Conservation (phyloP, 208 protist genomes). For the Baffinella frigidus region DNA sequence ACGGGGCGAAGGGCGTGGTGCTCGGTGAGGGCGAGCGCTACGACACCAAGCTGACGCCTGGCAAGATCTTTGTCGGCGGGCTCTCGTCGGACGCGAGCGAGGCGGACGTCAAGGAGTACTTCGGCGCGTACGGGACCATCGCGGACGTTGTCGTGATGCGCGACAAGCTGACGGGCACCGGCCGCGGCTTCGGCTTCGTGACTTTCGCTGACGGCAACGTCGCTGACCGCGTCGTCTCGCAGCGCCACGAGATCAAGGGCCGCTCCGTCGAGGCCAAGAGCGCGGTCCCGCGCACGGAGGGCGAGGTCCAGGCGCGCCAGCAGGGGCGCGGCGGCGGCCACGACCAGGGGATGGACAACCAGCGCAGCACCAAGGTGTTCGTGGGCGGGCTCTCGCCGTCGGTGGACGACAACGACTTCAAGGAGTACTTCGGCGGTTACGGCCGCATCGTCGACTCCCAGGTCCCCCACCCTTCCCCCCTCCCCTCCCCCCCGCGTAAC, state of each 20-base stretch:
- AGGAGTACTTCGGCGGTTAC: neutral
- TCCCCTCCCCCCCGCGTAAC: neutral
- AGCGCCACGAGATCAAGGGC: slow-evolving; percentile 33
- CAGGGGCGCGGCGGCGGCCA: neutral
- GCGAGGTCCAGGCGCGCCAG: neutral
- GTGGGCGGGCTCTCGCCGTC: neutral
- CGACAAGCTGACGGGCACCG: slow-evolving; percentile 53
- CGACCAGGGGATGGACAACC: neutral
- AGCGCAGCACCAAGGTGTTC: neutral
- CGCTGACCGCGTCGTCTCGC: slow-evolving; percentile 27
- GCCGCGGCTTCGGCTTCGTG: slow-evolving; percentile 51
- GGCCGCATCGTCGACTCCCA: neutral
- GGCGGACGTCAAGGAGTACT: slow-evolving; percentile 42
- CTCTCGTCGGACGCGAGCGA: slow-evolving; percentile 14
- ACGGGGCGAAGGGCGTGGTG: too few species aligned
- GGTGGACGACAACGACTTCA: neutral
- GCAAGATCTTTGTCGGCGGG: slow-evolving; percentile 54
- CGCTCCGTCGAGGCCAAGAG: neutral
- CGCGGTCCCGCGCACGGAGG: neutral
- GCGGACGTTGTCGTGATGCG: slow-evolving; percentile 50
- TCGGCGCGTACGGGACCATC: neutral
- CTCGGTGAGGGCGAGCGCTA: too few species aligned
- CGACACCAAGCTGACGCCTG: too few species aligned
- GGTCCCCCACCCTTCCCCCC: neutral
- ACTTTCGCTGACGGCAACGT: slow-evolving; percentile 30